Conservation (phyloP, 495 filamentous ascomycete genomes). For the Hypoxylon fuscum region DNA sequence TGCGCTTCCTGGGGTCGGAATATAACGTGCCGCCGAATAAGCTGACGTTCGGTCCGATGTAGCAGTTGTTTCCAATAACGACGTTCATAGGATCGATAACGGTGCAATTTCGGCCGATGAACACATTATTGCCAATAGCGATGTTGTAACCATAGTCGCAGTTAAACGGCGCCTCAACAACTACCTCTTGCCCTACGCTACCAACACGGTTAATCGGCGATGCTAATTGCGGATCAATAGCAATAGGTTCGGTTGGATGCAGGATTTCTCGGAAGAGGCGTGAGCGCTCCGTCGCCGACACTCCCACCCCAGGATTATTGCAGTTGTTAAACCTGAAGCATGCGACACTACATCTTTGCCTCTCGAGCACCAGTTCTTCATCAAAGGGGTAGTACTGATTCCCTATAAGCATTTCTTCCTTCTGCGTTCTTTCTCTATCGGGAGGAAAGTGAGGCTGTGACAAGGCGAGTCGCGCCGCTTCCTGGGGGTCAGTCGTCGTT, state of each 20-base stretch:
- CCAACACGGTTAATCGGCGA: constrained; percentile 63
- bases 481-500: constrained; percentile 57
- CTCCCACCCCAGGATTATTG: constrained; percentile 77
- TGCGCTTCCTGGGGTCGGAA: constrained; percentile 77
- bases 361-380: constrained; percentile 81
- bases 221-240: constrained; percentile 55
- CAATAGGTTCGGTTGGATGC: constrained; percentile 59
- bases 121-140: constrained; percentile 83
- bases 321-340: constrained; percentile 91
- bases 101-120: constrained; percentile 85
- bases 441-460: constrained; percentile 59
- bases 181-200: constrained; percentile 77
- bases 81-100: constrained; percentile 81
- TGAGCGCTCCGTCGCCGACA: constrained; percentile 80
- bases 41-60: constrained; percentile 86
- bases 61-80: constrained; percentile 81
- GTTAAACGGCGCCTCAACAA: constrained; percentile 88
- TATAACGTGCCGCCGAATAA: constrained; percentile 81
- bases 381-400: constrained; percentile 81
- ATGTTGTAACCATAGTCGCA: constrained; percentile 98
- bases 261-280: constrained; percentile 81
- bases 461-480: constrained; percentile 68
- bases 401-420: constrained; percentile 93
- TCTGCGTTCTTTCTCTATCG: constrained; percentile 69
- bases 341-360: constrained; percentile 84